Evolutionary conservation across 768 basidiomycete genomes (phyloP).

Genomic region (Mycena haematopus): DNA sequence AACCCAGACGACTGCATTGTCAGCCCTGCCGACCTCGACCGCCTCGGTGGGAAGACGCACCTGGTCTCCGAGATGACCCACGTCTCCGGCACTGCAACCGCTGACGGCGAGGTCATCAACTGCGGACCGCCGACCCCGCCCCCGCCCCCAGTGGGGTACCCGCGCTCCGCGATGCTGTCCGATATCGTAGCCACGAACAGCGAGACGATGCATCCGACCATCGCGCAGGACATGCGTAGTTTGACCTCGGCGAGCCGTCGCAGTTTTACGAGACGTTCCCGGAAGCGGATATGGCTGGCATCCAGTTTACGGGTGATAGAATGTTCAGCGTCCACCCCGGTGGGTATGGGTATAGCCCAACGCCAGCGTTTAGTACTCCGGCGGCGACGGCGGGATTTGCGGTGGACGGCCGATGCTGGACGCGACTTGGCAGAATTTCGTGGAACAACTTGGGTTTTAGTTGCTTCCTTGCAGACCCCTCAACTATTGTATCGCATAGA

Average conservation of each 20-base stretch:
- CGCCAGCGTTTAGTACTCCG: not conserved
- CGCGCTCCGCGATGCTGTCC: not conserved
- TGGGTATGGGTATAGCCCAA: slow-evolving; percentile 10
- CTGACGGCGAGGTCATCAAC: not conserved
- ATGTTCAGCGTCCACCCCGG: slow-evolving; percentile 18
- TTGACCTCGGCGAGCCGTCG: slow-evolving; percentile 39
- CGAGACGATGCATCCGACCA: slow-evolving; percentile 52
- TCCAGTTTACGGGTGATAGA: slow-evolving; percentile 33
- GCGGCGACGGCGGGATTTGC: slow-evolving; percentile 9
- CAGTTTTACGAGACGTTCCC: slow-evolving; percentile 32
- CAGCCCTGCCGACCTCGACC: slow-evolving; percentile 56
- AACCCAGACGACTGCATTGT: slow-evolving; percentile 35
- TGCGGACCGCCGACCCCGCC: not conserved
- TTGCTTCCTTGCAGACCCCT: too few relatives aligned
- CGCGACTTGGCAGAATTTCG: slow-evolving; percentile 70
- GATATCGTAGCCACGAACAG: slow-evolving; percentile 17
- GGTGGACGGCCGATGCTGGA: slow-evolving; percentile 52
- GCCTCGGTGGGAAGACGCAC: slow-evolving; percentile 60
- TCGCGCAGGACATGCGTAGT: slow-evolving; percentile 59
- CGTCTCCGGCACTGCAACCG: not conserved
- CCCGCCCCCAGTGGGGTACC: not conserved
- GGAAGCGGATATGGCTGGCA: slow-evolving; percentile 38
- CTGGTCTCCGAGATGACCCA: slow-evolving; percentile 37
- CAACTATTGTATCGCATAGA: slow-evolving; percentile 8
- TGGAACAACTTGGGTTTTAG: slow-evolving; percentile 68